Evolutionary conservation across 495 filamentous ascomycete species (phyloP).

Genomic region (Xylaria scruposa): DNA sequence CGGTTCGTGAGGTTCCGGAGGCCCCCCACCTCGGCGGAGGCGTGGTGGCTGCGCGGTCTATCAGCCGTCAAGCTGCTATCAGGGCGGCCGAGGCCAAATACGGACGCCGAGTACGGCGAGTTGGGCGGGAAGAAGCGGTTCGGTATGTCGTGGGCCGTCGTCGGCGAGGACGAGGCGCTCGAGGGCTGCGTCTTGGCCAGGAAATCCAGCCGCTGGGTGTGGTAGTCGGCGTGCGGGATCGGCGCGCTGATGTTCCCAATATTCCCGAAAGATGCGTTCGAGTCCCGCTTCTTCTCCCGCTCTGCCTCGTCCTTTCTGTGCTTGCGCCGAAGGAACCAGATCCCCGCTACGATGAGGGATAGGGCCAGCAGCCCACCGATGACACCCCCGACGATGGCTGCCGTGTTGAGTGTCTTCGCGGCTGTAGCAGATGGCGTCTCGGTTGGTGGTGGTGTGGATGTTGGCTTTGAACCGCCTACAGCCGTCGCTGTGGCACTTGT

Average conservation of each 20-base stretch:
- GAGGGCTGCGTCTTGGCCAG: conserved; percentile 36
- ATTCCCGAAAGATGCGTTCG: conserved; percentile 55
- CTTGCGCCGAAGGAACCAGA: conserved; percentile 31
- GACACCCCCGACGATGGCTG: conserved; percentile 40
- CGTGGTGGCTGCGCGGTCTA: conserved; percentile 35
- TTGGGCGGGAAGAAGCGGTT: conserved; percentile 37
- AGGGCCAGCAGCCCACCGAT: conserved; percentile 41
- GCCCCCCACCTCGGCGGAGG: conserved; percentile 37
- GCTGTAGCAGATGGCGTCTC: conserved; percentile 27
- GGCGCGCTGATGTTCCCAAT: conserved; percentile 56
- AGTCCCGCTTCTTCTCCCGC: conserved; percentile 33
- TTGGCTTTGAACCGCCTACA: conserved; percentile 24
- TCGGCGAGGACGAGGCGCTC: conserved; percentile 30
- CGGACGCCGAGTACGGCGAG: conserved; percentile 32
- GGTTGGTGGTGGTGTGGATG: conserved; percentile 19
- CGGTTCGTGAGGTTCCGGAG: conserved; percentile 36
- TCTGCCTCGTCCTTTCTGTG: conserved; percentile 35
- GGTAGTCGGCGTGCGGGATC: conserved; percentile 44
- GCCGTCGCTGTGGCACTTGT: conserved; percentile 22
- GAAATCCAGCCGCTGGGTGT: conserved; percentile 46
- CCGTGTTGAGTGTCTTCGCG: conserved; percentile 30
- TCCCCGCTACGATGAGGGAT: conserved; percentile 28
- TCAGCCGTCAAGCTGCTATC: conserved; percentile 29
- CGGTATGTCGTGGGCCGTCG: conserved; percentile 1
- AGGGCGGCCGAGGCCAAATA: conserved; percentile 26